These are phyloP conservation scores for Elaeis guineensis DNA, from an alignment of 176 grass and related monocot genomes.

Conservation along the genomic window DNA sequence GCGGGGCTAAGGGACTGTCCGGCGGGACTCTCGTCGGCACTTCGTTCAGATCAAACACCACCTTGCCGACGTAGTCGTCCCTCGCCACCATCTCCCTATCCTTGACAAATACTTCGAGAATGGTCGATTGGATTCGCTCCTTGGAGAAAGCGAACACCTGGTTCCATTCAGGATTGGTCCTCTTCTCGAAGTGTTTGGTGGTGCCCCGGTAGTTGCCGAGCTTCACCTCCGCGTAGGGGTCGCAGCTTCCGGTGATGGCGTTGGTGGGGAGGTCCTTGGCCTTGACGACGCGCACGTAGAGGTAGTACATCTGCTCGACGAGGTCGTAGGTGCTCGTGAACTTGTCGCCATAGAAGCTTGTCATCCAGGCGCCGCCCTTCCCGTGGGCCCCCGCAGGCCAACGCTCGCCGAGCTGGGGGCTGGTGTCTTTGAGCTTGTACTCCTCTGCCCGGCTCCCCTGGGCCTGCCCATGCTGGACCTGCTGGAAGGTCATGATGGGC, in stretches of 20 bases:
- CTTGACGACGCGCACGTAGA: slow-evolving; percentile 17
- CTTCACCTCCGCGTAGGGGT: slow-evolving; percentile 14
- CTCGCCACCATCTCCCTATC: slow-evolving; percentile 11
- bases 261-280: slow-evolving; percentile 17
- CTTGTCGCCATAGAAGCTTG: not conserved
- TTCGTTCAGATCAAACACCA: slow-evolving; percentile 15
- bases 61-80: slow-evolving; percentile 12
- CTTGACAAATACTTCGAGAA: slow-evolving; percentile 13
- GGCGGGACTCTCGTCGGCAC: slow-evolving; percentile 18
- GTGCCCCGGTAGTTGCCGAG: slow-evolving; percentile 21
- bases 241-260: slow-evolving; percentile 7
- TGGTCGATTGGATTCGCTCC: slow-evolving; percentile 3
- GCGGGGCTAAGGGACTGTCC: slow-evolving; percentile 13
- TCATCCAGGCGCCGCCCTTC: not conserved
- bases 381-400: not conserved
- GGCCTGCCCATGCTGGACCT: slow-evolving; percentile 41
- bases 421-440: slow-evolving; percentile 19
- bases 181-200: slow-evolving; percentile 16
- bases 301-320: slow-evolving; percentile 23
- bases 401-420: slow-evolving; percentile 8
- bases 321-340: slow-evolving; percentile 21
- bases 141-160: slow-evolving; percentile 21
- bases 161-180: slow-evolving; percentile 11
- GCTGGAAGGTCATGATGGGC: slow-evolving; percentile 46
- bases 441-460: slow-evolving; percentile 1